phyloP scores from a whole-genome alignment of 1,139 yeast species.

The Suhomyces taliae region DNA sequence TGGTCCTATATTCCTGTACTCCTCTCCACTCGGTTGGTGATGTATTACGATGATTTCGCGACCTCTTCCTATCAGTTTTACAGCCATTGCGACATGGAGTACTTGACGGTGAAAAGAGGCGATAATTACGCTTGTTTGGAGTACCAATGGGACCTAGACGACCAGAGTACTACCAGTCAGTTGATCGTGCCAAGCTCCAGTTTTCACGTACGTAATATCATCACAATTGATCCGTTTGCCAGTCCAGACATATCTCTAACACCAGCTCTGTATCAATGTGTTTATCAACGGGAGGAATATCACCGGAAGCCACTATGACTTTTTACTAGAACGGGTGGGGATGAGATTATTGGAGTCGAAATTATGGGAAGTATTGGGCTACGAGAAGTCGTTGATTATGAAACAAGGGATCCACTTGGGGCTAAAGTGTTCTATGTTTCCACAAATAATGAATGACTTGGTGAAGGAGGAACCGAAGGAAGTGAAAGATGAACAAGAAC shows the following conservation, averaged over 20 bases:
- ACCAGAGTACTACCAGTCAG: not conserved
- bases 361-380: conserved; percentile 22
- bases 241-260: conserved; percentile 2
- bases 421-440: conserved; percentile 23
- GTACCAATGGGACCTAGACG: conserved; percentile 7
- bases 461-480: not conserved
- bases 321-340: conserved; percentile 16
- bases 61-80: not conserved
- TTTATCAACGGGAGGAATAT: conserved; percentile 16
- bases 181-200: conserved; percentile 12
- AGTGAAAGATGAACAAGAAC: too few species aligned
- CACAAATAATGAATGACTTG: conserved; percentile 16
- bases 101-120: conserved; percentile 10
- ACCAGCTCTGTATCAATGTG: conserved; percentile 14
- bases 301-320: conserved; percentile 11
- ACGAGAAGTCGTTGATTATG: conserved; percentile 14
- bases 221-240: too few species aligned
- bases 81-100: conserved; percentile 7
- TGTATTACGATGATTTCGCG: too few species aligned
- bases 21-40: too few species aligned
- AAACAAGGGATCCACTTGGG: conserved; percentile 13
- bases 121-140: conserved; percentile 16
- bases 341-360: conserved; percentile 7
- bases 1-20: too few species aligned
- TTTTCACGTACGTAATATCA: conserved; percentile 14